Percentiles rank a stretch among this genome's conserved stretches.
Conservation (phyloP, 495 filamentous ascomycete genomes). For the Parathielavia hyrcaniae region DNA sequence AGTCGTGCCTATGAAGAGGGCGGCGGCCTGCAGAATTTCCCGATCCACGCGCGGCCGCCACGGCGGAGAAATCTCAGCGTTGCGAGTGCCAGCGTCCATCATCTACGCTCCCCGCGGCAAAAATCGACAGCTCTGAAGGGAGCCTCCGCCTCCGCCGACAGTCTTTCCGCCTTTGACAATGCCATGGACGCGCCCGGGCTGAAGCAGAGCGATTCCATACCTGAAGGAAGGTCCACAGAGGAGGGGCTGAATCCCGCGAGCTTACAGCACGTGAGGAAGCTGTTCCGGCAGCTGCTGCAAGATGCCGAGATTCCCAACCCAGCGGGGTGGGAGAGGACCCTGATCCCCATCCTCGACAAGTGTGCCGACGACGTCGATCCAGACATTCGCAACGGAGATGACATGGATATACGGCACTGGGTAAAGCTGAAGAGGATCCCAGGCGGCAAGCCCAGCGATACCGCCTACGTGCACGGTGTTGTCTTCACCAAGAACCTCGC, state of each 20-base stretch:
- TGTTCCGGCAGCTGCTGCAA: constrained; percentile 74
- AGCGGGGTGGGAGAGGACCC: constrained; percentile 78
- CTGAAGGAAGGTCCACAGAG: constrained; percentile 63
- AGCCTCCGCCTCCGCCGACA: constrained; percentile 38
- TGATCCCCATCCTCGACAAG: constrained; percentile 84
- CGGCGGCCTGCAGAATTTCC: constrained; percentile 30
- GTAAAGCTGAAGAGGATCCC: constrained; percentile 96
- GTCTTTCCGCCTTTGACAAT: constrained; percentile 37
- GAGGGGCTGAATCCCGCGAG: constrained; percentile 82
- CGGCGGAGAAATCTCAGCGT: constrained; percentile 73
- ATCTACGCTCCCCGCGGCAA: constrained; percentile 60
- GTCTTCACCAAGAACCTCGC: constrained; percentile 97
- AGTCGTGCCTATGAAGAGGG: constrained; percentile 48
- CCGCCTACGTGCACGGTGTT: constrained; percentile 87
- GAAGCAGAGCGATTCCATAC: constrained; percentile 79
- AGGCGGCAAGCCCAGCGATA: constrained; percentile 83
- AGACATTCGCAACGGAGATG: constrained; percentile 78
- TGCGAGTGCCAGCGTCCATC: constrained; percentile 58
- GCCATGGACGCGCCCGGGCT: constrained; percentile 36
- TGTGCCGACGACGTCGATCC: constrained; percentile 94
- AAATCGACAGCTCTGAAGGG: constrained; percentile 41
- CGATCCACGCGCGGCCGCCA: constrained; percentile 53
- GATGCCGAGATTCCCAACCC: constrained; percentile 68
- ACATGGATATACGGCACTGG: constrained; percentile 98
- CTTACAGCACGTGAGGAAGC: constrained; percentile 75